phyloP scores from a whole-genome alignment of 768 basidiomycete genomes.

The Amanita molliuscula region DNA sequence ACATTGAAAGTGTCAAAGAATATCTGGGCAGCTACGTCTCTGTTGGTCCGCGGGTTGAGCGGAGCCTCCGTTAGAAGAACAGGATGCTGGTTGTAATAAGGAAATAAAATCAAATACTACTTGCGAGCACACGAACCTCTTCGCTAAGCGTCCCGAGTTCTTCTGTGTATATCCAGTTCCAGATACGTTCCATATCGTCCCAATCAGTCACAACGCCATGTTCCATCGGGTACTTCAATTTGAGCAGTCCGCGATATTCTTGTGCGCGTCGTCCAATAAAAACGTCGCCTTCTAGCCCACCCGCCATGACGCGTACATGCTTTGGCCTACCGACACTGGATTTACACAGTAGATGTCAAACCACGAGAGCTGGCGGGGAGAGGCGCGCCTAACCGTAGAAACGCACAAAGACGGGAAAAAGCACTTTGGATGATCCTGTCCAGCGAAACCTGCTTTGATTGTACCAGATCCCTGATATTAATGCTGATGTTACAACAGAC shows the following conservation, averaged over 20 bases:
- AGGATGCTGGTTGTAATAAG: conserved; percentile 63
- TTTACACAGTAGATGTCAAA: conserved; percentile 9
- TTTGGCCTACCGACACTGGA: conserved; percentile 91
- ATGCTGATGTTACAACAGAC: conserved; percentile 12
- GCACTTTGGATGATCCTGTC: conserved; percentile 98
- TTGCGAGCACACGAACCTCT: conserved; percentile 50
- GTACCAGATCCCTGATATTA: conserved; percentile 83
- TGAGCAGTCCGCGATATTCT: conserved; percentile 89
- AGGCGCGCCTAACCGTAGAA: conserved; percentile 23
- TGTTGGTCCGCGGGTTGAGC: conserved; percentile 90
- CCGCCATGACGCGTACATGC: conserved; percentile 96
- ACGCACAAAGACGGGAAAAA: conserved; percentile 98
- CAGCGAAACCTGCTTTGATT: conserved; percentile 98
- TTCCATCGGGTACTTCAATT: conserved; percentile 99
- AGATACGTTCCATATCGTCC: conserved; percentile 99
- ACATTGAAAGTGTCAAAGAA: conserved; percentile 99
- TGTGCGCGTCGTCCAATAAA: conserved; percentile 96
- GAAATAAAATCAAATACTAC: conserved; percentile 11
- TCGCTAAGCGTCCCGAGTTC: conserved; percentile 93
- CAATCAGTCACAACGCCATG: conserved; percentile 99
- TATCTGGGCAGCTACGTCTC: conserved; percentile 95
- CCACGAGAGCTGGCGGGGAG: conserved; percentile 15
- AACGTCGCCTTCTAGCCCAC: conserved; percentile 90
- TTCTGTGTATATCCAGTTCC: conserved; percentile 96
- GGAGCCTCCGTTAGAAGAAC: conserved; percentile 97